Base-by-base conservation (phyloP, 768 basidiomycete genomes). In the Chalciporus chontae region DNA sequence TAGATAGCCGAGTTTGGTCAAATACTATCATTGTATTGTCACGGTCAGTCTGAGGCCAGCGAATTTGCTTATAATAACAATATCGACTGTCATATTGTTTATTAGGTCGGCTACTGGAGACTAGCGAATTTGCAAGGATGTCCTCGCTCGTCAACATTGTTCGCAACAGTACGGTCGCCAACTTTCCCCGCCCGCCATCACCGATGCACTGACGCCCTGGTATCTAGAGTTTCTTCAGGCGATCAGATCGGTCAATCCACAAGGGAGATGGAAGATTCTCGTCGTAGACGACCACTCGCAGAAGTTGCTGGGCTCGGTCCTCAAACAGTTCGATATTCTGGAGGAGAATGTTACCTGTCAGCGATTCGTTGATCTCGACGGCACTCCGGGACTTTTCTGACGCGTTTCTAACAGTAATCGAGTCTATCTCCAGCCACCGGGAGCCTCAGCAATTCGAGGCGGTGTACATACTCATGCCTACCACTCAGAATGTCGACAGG, bases 321-420 rank as follows among this genome's bases (percentile, higher is more conserved):
- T 97, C 59, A 93, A 92, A 71, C 86, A 91, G 65, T 93, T 90
- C 60, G 95, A 99, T 67, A 89, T 98, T 48, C 70, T 98, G 48
- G 86, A 93, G 67, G 92, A 96, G 76, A 94, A 94, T 75, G 92
- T 98, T 38, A 96, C 94, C 40, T 79, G 95, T 96, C 73, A 66
- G 92, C 76, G 45, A 41, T 45, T 36, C 36, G 18, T 29, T 26
- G 0, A 21, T 43, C 45, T 50, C 10, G 45, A 36, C 18, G 27
- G 31, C 27, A 29, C 11, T 24, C 15, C 27, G 14, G 26, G 38
- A 44, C 34, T 36, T 43, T n/a, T 24, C 50, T 65, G 42, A 64
- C 32, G 27, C 24, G 34, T 32, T 44, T 18, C 26, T 11, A 31
- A 14, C 68, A 99, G 95, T 91, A 63, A 90, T 98, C 68, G 95